Evolutionary conservation across 2,329 filamentous ascomycete genomes (phyloP).

Genomic region (Clonostachys sp.): DNA sequence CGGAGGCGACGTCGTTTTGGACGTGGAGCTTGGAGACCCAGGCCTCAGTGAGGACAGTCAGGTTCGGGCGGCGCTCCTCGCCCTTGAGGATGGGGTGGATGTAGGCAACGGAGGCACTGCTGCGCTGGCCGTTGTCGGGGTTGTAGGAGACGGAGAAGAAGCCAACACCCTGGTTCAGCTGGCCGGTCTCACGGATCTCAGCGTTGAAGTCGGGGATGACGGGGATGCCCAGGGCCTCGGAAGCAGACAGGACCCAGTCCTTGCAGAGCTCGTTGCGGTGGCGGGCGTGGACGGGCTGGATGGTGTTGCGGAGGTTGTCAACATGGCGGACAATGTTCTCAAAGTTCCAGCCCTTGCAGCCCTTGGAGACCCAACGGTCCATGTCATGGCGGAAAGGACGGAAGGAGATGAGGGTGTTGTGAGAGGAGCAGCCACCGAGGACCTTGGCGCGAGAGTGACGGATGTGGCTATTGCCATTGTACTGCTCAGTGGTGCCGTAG

Average conservation of each 20-base stretch:
- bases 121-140: slow-evolving; percentile 78
- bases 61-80: slow-evolving; percentile 75
- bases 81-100: slow-evolving; percentile 86
- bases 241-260: slow-evolving; percentile 83
- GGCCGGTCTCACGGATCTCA: slow-evolving; percentile 70
- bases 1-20: slow-evolving; percentile 63
- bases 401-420: slow-evolving; percentile 93
- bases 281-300: slow-evolving; percentile 79
- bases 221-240: slow-evolving; percentile 73
- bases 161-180: slow-evolving; percentile 71
- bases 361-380: slow-evolving; percentile 76
- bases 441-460: slow-evolving; percentile 91
- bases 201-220: slow-evolving; percentile 83
- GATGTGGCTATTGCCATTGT: slow-evolving; percentile 87
- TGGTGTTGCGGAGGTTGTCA: slow-evolving; percentile 83
- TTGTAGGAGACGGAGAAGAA: slow-evolving; percentile 93
- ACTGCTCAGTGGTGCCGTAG: slow-evolving; percentile 85
- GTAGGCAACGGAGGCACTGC: slow-evolving; percentile 85
- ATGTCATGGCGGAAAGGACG: slow-evolving; percentile 86
- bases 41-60: slow-evolving; percentile 82
- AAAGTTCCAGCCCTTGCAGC: slow-evolving; percentile 83
- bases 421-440: slow-evolving; percentile 85
- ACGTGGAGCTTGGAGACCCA: slow-evolving; percentile 84
- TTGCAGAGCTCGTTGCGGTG: slow-evolving; percentile 89
- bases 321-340: slow-evolving; percentile 76